Conservation (phyloP, 2,329 filamentous ascomycete genomes). For the Aspergillus sojae region DNA sequence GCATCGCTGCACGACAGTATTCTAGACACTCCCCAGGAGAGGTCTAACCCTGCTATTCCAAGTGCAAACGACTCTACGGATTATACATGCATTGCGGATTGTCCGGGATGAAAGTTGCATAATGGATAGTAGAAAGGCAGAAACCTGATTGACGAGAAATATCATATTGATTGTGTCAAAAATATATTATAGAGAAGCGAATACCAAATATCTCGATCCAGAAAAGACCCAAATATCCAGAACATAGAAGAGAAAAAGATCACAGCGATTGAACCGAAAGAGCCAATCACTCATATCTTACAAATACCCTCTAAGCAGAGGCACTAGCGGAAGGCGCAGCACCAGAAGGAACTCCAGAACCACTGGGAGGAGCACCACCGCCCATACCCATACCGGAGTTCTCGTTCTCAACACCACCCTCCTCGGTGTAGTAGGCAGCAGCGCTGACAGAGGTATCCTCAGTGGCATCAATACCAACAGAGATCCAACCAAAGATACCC, state of each 20-base stretch:
- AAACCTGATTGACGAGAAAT: neutral
- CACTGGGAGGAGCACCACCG: slow-evolving; percentile 1
- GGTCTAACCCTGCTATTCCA: too few species aligned
- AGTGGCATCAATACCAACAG: slow-evolving; percentile 52
- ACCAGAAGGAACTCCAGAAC: neutral
- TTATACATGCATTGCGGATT: too few species aligned
- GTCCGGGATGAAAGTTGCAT: too few species aligned
- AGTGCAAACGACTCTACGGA: too few species aligned
- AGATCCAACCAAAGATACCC: slow-evolving; percentile 59
- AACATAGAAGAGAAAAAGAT: neutral
- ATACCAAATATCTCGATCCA: neutral
- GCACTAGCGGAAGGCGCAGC: neutral
- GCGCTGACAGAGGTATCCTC: slow-evolving; percentile 31
- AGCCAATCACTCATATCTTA: neutral
- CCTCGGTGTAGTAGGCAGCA: slow-evolving; percentile 36
- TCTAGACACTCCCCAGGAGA: too few species aligned
- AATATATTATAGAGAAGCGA: neutral
- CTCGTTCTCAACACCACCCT: slow-evolving; percentile 37
- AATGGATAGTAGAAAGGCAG: neutral
- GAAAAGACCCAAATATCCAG: neutral
- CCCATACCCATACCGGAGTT: slow-evolving; percentile 17
- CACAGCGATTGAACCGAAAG: neutral
- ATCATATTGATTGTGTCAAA: neutral
- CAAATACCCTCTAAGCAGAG: neutral
- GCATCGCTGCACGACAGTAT: too few species aligned